A percentile compares a stretch with the other conserved stretches of the same genome.
Conservation (phyloP, 148 eudicot genomes). For the Rhododendron ovatum region DNA sequence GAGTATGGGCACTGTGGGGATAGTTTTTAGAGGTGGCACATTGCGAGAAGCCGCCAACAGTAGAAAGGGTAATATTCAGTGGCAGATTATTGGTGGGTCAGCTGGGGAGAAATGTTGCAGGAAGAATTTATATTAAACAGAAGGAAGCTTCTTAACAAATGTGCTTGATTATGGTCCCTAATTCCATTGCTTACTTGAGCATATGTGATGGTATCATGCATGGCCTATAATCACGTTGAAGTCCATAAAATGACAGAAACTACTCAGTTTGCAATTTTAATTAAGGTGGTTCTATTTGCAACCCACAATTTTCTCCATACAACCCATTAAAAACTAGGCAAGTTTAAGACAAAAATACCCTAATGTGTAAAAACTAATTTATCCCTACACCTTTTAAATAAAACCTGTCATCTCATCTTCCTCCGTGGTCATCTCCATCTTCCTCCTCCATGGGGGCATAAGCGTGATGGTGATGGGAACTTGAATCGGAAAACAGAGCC, state of each 20-base stretch:
- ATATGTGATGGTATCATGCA: neutral
- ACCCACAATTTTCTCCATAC: no score
- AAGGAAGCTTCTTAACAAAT: neutral
- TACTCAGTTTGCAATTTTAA: neutral
- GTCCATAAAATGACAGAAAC: neutral
- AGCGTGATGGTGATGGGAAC: no score
- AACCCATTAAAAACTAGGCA: no score
- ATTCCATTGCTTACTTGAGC: neutral
- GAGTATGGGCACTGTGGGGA: neutral
- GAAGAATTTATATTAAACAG: neutral
- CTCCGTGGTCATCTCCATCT: no score
- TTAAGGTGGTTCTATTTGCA: neutral
- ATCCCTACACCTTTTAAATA: no score
- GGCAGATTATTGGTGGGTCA: neutral
- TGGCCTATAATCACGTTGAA: neutral
- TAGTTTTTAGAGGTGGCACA: neutral
- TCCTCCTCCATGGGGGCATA: no score
- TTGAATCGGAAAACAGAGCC: no score
- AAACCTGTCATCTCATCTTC: no score
- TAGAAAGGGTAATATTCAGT: neutral
- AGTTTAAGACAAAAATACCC: no score
- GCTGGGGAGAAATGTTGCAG: neutral
- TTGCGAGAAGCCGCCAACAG: neutral
- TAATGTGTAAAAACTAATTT: no score
- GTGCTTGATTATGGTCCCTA: neutral